A percentile compares a stretch with the other conserved stretches of the same genome.
Evolutionary conservation across 2,329 filamentous ascomycete genomes (phyloP).

Genomic region (Diaporthe aspalathi): DNA sequence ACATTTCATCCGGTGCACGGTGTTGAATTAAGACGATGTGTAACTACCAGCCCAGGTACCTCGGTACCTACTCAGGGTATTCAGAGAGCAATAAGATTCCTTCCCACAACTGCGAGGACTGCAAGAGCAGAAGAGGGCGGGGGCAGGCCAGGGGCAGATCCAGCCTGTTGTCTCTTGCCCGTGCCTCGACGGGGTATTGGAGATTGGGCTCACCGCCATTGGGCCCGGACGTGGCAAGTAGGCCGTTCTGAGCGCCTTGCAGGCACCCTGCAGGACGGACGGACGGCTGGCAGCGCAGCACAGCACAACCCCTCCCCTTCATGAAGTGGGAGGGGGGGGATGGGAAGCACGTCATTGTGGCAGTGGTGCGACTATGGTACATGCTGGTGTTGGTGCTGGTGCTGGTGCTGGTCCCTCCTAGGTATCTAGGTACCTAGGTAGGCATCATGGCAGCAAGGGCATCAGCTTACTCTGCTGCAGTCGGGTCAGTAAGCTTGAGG

Average conservation of each 20-base stretch:
- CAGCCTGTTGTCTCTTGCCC: not conserved
- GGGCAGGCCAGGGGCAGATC: too few species aligned
- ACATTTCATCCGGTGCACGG: not conserved
- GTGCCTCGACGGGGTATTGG: not conserved
- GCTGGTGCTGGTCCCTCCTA: not conserved
- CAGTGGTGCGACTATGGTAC: too few species aligned
- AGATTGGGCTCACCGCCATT: constrained; percentile 36
- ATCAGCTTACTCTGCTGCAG: constrained; percentile 22
- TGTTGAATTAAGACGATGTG: constrained; percentile 28
- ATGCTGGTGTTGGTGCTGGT: not conserved
- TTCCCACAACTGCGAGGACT: not conserved
- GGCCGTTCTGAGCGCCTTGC: constrained; percentile 34
- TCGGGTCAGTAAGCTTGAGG: constrained; percentile 6
- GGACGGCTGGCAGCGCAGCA: too few species aligned
- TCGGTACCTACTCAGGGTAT: too few species aligned
- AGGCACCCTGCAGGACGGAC: constrained; percentile 33
- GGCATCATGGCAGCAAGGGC: constrained; percentile 8
- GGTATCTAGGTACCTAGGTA: too few species aligned
- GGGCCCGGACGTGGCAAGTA: not conserved
- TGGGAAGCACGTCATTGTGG: too few species aligned
- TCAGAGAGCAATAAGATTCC: constrained; percentile 18
- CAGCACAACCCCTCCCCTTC: too few species aligned
- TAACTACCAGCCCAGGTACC: too few species aligned
- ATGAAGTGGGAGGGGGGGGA: too few species aligned
- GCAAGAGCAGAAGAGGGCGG: too few species aligned